phyloP scores from a whole-genome alignment of 1,139 yeast species.

The Sugiyamaella xylanicola region DNA sequence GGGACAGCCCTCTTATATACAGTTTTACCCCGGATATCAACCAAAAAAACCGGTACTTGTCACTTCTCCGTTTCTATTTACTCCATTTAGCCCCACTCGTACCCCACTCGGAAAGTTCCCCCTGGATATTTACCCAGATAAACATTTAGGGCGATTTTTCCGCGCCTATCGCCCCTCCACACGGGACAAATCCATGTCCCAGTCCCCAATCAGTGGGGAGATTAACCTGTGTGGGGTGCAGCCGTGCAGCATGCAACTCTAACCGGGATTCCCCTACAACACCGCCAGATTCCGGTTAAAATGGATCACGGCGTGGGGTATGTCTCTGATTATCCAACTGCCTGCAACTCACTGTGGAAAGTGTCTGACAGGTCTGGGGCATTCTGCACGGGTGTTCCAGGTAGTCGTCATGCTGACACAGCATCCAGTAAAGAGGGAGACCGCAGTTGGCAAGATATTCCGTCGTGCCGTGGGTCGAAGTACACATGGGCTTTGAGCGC shows the following conservation, averaged over 20 bases:
- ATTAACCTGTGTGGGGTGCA: conserved; percentile 10
- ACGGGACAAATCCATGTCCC: conserved; percentile 6
- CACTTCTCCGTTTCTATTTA: not conserved
- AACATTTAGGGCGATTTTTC: conserved; percentile 1
- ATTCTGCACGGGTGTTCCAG: not conserved
- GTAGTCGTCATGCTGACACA: too few species aligned
- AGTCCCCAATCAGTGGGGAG: not conserved
- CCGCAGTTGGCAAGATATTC: too few species aligned
- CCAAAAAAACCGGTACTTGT: too few species aligned
- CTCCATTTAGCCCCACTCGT: conserved; percentile 7
- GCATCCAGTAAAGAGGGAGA: too few species aligned
- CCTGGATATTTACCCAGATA: conserved; percentile 12
- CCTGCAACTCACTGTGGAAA: too few species aligned
- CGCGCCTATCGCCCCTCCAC: conserved; percentile 5
- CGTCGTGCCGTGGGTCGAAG: too few species aligned
- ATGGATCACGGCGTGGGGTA: conserved; percentile 5
- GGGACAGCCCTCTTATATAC: not conserved
- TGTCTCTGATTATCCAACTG: not conserved
- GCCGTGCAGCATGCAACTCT: conserved; percentile 1
- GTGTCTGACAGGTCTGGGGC: not conserved
- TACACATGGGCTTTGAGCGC: too few species aligned
- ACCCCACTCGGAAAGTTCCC: conserved; percentile 8
- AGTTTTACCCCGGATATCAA: not conserved
- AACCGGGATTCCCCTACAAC: conserved; percentile 12
- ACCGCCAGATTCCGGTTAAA: not conserved